Conservation (phyloP, 495 filamentous ascomycete species). For the Neurospora sp. region DNA sequence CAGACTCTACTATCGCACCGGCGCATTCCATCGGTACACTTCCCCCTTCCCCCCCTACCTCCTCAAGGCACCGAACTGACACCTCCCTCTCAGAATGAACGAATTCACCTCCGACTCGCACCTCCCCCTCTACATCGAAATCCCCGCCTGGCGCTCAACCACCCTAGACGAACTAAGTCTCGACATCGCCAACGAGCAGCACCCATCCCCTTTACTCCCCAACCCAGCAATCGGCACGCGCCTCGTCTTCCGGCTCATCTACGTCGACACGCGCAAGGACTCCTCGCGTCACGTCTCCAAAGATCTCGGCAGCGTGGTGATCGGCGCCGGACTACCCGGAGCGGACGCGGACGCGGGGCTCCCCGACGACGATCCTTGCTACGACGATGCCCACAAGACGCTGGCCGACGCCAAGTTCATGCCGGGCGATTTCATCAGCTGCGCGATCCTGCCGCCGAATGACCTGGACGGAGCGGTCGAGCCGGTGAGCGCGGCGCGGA, state of each 20-base stretch:
- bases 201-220: slow-evolving; percentile 47
- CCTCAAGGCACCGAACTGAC: neutral
- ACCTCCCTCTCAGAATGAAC: slow-evolving; percentile 39
- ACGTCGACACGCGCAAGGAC: slow-evolving; percentile 59
- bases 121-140: slow-evolving; percentile 61
- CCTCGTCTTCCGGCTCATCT: slow-evolving; percentile 78
- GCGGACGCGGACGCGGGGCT: neutral
- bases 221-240: slow-evolving; percentile 67
- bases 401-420: slow-evolving; percentile 69
- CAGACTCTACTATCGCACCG: slow-evolving; percentile 74
- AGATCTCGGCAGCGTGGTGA: slow-evolving; percentile 73
- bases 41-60: no score
- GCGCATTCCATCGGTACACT: slow-evolving; percentile 59
- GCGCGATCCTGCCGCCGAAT: slow-evolving; percentile 63
- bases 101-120: slow-evolving; percentile 46
- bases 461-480: slow-evolving; percentile 63
- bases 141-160: slow-evolving; percentile 84
- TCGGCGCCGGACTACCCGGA: slow-evolving; percentile 43
- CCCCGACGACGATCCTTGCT: neutral
- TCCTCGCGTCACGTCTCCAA: slow-evolving; percentile 56
- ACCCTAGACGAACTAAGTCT: slow-evolving; percentile 69
- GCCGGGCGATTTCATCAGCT: slow-evolving; percentile 78
- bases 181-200: slow-evolving; percentile 39
- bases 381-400: slow-evolving; percentile 47
- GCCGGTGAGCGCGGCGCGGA: slow-evolving; percentile 34